These are phyloP conservation scores for Spinacia oleracea DNA, from an alignment of 179 eudicot genomes.

Conservation along the genomic window DNA sequence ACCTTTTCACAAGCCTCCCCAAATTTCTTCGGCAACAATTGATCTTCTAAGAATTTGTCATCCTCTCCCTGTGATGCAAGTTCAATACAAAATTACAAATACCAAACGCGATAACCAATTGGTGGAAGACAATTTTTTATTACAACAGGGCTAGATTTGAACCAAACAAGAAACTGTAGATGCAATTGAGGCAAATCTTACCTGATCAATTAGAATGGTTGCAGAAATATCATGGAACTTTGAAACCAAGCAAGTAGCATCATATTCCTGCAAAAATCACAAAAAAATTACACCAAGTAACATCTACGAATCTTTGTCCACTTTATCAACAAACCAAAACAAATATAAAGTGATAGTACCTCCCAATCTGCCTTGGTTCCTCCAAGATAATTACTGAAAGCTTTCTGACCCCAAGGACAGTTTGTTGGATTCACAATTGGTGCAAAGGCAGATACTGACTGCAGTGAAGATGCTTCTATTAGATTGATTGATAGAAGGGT, in stretches of 20 bases:
- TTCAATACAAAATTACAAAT: background rate
- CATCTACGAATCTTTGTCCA: background rate
- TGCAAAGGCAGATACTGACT: slow-evolving; percentile 97
- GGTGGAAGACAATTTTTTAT: background rate
- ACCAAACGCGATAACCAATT: background rate
- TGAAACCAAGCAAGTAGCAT: slow-evolving; percentile 80
- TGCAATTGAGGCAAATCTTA: slow-evolving; percentile 21
- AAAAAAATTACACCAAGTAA: background rate
- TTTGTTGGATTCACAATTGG: slow-evolving; percentile 79
- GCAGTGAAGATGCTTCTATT: slow-evolving; percentile 19
- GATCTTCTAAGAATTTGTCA: slow-evolving; percentile 81
- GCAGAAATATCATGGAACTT: slow-evolving; percentile 66
- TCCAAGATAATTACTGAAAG: slow-evolving; percentile 90
- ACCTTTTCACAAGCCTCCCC: slow-evolving; percentile 86
- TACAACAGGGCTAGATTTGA: background rate
- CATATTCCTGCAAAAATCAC: slow-evolving; percentile 71
- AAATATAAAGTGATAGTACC: slow-evolving; percentile 48
- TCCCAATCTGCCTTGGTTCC: slow-evolving; percentile 85
- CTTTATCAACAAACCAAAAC: slow-evolving; percentile 3
- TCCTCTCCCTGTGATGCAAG: slow-evolving; percentile 64
- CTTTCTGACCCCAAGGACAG: slow-evolving; percentile 99
- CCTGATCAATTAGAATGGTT: slow-evolving; percentile 94
- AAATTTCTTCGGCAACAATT: slow-evolving; percentile 70
- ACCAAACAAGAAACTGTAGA: background rate
- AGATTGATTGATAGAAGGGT: slow-evolving; percentile 1